Percentiles rank a stretch among this genome's conserved stretches.
These are phyloP conservation scores for Colletotrichum noveboracense DNA, from an alignment of 2,329 filamentous ascomycete species.

Conservation along the genomic window DNA sequence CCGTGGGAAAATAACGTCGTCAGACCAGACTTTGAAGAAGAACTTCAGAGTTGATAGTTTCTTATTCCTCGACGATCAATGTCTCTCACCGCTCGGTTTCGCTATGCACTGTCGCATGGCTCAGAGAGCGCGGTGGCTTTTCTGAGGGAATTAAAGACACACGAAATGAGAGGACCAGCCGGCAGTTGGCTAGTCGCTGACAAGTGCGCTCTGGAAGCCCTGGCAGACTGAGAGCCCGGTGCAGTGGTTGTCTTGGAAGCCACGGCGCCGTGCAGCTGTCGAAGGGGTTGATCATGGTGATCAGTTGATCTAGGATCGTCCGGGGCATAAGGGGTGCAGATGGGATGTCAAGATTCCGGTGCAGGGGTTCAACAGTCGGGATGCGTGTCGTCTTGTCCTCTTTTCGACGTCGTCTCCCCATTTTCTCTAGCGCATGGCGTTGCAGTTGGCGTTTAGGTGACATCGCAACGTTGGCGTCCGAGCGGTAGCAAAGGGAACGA, in stretches of 20 bases:
- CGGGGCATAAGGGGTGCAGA: neutral
- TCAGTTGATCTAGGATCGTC: slow-evolving; percentile 16
- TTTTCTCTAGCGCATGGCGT: neutral
- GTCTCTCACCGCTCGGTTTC: neutral
- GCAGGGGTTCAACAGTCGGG: neutral
- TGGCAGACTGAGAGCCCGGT: neutral
- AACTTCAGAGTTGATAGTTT: neutral
- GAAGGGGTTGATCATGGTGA: slow-evolving; percentile 11
- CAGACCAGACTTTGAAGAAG: neutral
- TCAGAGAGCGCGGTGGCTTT: neutral
- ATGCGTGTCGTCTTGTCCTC: neutral
- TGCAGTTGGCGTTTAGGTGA: neutral
- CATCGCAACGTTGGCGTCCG: neutral
- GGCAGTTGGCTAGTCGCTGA: neutral
- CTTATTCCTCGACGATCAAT: neutral
- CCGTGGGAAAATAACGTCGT: neutral
- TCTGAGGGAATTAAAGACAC: neutral
- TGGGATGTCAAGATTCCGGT: slow-evolving; percentile 8
- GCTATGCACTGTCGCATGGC: slow-evolving; percentile 1
- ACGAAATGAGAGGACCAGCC: neutral
- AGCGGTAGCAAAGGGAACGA: neutral
- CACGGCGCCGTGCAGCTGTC: neutral
- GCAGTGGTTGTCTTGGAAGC: neutral
- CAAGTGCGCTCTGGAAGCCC: neutral
- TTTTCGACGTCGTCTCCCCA: neutral